A percentile compares a stretch with the other conserved stretches of the same genome.
These are phyloP conservation scores for Vararia minispora DNA, from an alignment of 768 basidiomycete species.

Conservation along the genomic window DNA sequence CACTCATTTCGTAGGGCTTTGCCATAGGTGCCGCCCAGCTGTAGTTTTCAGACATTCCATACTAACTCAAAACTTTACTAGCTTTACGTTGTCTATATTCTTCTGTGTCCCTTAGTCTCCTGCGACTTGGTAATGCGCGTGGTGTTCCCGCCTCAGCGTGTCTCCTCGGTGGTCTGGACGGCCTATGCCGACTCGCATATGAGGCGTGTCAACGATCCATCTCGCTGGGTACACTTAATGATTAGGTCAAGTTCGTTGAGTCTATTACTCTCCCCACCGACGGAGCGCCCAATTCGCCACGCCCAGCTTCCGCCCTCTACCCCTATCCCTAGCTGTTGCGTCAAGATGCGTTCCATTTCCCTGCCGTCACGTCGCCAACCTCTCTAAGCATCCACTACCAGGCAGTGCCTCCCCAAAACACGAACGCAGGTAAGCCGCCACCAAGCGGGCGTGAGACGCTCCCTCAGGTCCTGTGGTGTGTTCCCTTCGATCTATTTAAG, in stretches of 20 bases:
- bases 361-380: slow-evolving; percentile 64
- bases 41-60: slow-evolving; percentile 3
- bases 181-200: slow-evolving; percentile 72
- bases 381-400: slow-evolving; percentile 40
- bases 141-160: slow-evolving; percentile 79
- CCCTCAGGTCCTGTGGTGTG: slow-evolving; percentile 62
- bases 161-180: slow-evolving; percentile 80
- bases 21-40: slow-evolving; percentile 1
- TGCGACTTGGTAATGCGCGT: slow-evolving; percentile 73
- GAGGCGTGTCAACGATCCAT: slow-evolving; percentile 68
- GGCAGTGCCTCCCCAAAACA: slow-evolving; percentile 25
- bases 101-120: slow-evolving; percentile 50
- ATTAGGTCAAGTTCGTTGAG: slow-evolving; percentile 73
- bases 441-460: slow-evolving; percentile 56
- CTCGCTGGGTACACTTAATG: slow-evolving; percentile 57
- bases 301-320: slow-evolving; percentile 53
- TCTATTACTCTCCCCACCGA: slow-evolving; percentile 37
- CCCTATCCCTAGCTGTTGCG: slow-evolving; percentile 65
- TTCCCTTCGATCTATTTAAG: slow-evolving; percentile 87
- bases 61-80: slow-evolving; percentile 19
- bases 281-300: slow-evolving; percentile 37
- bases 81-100: slow-evolving; percentile 79
- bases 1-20: not conserved
- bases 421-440: slow-evolving; percentile 18
- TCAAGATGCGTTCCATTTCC: slow-evolving; percentile 71